phyloP scores from a whole-genome alignment of 2,329 filamentous ascomycete genomes.

The Penicillium digitatum region DNA sequence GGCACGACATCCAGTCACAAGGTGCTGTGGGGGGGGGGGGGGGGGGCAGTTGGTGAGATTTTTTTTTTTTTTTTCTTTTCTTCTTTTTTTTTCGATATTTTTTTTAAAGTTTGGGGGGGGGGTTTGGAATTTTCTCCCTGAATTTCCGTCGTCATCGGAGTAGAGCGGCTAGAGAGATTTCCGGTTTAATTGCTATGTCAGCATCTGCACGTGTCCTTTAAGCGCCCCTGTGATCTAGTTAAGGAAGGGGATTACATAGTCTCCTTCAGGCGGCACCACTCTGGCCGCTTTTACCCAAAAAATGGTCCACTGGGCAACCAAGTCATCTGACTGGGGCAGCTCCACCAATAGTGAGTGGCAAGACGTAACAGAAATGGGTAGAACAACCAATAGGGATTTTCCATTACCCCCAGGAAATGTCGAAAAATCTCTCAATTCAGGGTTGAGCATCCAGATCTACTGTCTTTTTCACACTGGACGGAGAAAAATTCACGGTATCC shows the following conservation, averaged over 20 bases:
- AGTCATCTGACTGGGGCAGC: conserved; percentile 34
- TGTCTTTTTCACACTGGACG: neutral
- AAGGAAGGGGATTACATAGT: neutral
- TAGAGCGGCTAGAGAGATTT: conserved; percentile 6
- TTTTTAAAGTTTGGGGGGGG: no score
- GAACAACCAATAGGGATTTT: conserved; percentile 34
- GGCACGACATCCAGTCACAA: conserved; percentile 24
- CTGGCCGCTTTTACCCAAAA: conserved; percentile 20
- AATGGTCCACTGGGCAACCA: conserved; percentile 1
- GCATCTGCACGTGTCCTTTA: conserved; percentile 4
- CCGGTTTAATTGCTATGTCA: conserved; percentile 9
- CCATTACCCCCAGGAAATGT: conserved; percentile 26
- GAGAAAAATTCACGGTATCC: conserved; percentile 4
- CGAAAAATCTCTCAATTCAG: conserved; percentile 16
- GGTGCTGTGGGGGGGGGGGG: conserved; percentile 19
- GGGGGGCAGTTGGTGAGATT: no score
- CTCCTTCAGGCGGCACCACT: neutral
- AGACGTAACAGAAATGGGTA: conserved; percentile 40
- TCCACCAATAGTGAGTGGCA: conserved; percentile 18
- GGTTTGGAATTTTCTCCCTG: neutral
- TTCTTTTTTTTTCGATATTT: conserved; percentile 8
- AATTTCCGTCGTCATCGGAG: conserved; percentile 11
- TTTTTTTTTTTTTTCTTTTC: conserved; percentile 5
- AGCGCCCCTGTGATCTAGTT: conserved; percentile 3
- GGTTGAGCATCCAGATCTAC: conserved; percentile 14